Base-by-base conservation (phyloP, 192 early-diverging fungal species). In the Allomyces javanicus region DNA sequence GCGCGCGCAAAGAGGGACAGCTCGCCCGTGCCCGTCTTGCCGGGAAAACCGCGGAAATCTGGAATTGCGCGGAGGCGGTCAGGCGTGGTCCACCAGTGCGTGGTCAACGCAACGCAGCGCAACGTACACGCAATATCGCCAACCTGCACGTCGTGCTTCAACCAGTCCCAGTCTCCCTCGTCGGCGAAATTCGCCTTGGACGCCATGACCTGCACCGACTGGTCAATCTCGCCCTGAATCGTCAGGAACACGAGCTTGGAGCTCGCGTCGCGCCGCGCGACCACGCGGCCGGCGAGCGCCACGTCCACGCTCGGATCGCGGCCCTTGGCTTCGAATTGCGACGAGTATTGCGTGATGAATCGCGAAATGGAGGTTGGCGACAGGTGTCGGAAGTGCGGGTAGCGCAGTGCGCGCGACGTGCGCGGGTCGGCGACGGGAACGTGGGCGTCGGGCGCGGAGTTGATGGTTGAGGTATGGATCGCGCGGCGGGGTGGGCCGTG, bases 211-310 rank as follows among this genome's bases (percentile, higher is more conserved):
- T 92, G 90, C 23, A 89, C 68, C 9, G 68, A 55, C 23, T 78
- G 67, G 5, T 79, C 78, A 67, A 85, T 78, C 24, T 85, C 79
- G 26, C 76, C 71, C 25, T 40, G 33, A 9, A 92, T 26, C 72
- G 88, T 88, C 62, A 83, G 78, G 74, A 90, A 92, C 9, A 87
- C 72, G 50, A 90, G 79, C 62, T 84, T 87, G 67, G 79, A 73
- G 66, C 86, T 84, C 12, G 88, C 85, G 33, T 86, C 86, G 19
- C 90, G 77, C 67, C 81, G 82, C 9, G 79, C 82, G 19, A 70
- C 66, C 24, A 92, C 74, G n/a, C 88, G 79, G 10, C 87, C 88
- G 73, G 75, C 71, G n/a, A 78, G 19, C 9, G 26, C 33, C 33
- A 40, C 33, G 7, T 40, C 33, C 33, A 40, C 33, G 33, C 5